Conservation (phyloP, 306 rosid genomes). For the Dicorynia guianensis region DNA sequence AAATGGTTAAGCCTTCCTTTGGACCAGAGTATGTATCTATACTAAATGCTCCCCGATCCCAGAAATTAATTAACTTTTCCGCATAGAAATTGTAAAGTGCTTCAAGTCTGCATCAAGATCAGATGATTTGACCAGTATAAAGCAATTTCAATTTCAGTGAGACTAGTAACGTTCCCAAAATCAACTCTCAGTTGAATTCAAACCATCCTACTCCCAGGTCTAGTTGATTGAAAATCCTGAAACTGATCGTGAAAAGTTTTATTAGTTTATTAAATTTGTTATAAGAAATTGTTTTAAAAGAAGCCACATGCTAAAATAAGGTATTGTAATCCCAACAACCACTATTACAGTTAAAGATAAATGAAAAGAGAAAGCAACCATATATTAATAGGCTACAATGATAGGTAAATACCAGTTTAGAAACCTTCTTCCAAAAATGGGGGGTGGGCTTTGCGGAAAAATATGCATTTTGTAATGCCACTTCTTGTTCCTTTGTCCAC, state of each 20-base stretch:
- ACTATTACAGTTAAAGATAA: background rate
- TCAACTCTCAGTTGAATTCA: conserved; percentile 5
- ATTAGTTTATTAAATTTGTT: background rate
- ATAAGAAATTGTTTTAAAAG: too few species aligned
- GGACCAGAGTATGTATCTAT: background rate
- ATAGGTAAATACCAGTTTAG: conserved; percentile 64
- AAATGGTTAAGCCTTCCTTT: background rate
- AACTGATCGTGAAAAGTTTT: background rate
- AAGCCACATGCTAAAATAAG: background rate
- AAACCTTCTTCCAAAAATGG: conserved; percentile 89
- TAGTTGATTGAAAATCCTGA: background rate
- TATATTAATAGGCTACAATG: conserved; percentile 10
- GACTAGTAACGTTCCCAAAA: background rate
- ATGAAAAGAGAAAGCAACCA: background rate
- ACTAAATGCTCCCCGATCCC: background rate
- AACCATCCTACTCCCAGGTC: background rate
- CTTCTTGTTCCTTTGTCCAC: conserved; percentile 85
- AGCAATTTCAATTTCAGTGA: conserved; percentile 3
- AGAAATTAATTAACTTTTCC: background rate
- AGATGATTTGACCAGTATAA: background rate
- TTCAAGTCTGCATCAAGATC: background rate
- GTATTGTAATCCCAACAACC: background rate
- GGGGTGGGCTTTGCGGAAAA: conserved; percentile 75
- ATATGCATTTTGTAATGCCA: conserved; percentile 72
- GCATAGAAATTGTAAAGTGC: background rate